phyloP scores from a whole-genome alignment of 2,329 filamentous ascomycete genomes.

The Pseudogymnoascus sp. region DNA sequence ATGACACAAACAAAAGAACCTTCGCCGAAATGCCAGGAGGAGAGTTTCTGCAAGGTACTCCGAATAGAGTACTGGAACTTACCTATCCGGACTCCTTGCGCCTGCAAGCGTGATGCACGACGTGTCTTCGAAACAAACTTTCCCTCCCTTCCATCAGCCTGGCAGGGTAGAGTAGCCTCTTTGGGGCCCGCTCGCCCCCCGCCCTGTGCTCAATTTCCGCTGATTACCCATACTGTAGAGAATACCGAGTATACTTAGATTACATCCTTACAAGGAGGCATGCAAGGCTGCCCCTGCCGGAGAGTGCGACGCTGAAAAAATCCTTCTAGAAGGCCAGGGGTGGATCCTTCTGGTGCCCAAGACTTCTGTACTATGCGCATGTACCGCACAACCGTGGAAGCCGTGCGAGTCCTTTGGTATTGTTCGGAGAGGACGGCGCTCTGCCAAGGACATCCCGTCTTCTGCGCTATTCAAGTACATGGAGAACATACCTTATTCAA shows the following conservation, averaged over 20 bases:
- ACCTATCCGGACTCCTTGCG: not conserved
- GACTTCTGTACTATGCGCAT: not conserved
- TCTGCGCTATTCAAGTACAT: not conserved
- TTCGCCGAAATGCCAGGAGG: conserved; percentile 1
- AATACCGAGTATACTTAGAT: not conserved
- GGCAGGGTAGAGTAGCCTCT: not conserved
- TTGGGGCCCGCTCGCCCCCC: conserved; percentile 1
- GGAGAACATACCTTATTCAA: not conserved
- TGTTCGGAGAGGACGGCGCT: not conserved
- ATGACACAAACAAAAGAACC: not conserved
- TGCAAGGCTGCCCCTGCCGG: not conserved
- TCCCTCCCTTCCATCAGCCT: not conserved
- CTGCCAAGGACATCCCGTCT: conserved; percentile 2
- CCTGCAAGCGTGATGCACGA: not conserved
- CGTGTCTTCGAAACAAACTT: conserved; percentile 6
- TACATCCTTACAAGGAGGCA: not conserved
- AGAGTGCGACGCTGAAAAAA: not conserved
- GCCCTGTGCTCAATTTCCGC: conserved; percentile 5
- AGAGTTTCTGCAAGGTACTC: not conserved
- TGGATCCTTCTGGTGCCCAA: conserved; percentile 1
- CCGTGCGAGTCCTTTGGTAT: not conserved
- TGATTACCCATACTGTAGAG: not conserved
- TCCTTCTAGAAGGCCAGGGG: conserved; percentile 6
- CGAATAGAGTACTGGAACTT: not conserved
- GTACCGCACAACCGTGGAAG: not conserved